Evolutionary conservation across 345 rosid genomes (phyloP), one percentile per base, ranked within the genome.

Genomic region (Salix purpurea): DNA sequence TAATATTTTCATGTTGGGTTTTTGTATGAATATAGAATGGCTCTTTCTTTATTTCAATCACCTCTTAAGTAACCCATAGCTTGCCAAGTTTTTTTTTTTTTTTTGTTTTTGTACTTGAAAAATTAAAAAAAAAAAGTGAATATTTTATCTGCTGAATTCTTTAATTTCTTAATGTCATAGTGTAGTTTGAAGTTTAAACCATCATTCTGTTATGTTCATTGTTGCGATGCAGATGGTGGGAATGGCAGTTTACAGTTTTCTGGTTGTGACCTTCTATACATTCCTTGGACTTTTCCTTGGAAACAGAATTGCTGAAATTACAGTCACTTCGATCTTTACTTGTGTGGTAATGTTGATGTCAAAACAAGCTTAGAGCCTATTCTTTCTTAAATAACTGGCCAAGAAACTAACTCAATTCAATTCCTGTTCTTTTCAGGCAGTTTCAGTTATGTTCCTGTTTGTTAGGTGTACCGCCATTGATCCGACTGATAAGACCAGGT

Each of bases 381-480:
- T 14, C 23, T 71, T 54, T 76, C 56, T 68, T 70, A 39, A 3
- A 58, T 24, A 62, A 60, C 18, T 60, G 60, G 2, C 34, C 48
- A 11, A 8, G 13, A 34, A 72, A 5, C 58, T 69, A 58, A 30
- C 3, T 4, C 40, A 30, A 46, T 72, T 39, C 54, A 65, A 40
- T 75, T 78, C 26, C 30, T 69, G 24, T 26, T 1, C 1, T 61
- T 83, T 81, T 71, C 95, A 96, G 99, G 98, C 86, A 37, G 58
- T 88, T 72, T 90, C 90, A 64, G 97, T 94, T 23, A 83, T 92
- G 84, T 86, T 90, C 61, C 80, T 96, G 54, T 96, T 93, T 70
- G 81, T 88, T 75, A 89, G 97, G 81, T 93, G 97, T 74, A 89
- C 97, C 1, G 92, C 97, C 7, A 93, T 89, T n/a, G 95, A 96